A percentile compares a stretch with the other conserved stretches of the same genome.
Evolutionary conservation across 148 eudicot species (phyloP).

Genomic region (Hydrangea macrophylla): DNA sequence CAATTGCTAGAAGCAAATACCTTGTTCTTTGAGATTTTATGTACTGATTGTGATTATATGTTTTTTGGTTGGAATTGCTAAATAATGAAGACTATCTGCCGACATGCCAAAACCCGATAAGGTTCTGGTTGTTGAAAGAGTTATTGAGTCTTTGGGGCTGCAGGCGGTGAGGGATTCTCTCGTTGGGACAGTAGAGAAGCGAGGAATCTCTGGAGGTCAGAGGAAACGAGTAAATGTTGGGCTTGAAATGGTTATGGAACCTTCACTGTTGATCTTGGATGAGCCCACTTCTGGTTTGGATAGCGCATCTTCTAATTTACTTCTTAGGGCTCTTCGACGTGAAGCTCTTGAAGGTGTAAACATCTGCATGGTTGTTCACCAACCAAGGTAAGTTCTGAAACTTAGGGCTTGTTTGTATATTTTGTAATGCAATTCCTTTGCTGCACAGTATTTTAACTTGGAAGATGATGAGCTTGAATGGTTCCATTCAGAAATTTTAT

Average conservation of each 20-base stretch:
- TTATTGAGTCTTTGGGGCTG: constrained; percentile 74
- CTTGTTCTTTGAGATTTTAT: neutral
- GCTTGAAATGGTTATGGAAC: constrained; percentile 95
- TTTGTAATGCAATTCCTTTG: too few species aligned
- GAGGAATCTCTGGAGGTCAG: constrained; percentile 96
- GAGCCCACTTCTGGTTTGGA: constrained; percentile 98
- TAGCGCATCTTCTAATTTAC: constrained; percentile 86
- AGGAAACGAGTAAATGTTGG: constrained; percentile 92
- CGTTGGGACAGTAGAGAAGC: constrained; percentile 87
- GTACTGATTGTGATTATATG: neutral
- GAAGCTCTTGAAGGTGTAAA: constrained; percentile 98
- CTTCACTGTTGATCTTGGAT: constrained; percentile 82
- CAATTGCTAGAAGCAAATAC: neutral
- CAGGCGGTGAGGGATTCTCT: constrained; percentile 80
- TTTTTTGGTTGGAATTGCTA: constrained; percentile 8
- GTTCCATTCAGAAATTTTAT: too few species aligned
- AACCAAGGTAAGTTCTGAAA: constrained; percentile 61
- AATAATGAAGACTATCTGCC: constrained; percentile 52
- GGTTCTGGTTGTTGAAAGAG: constrained; percentile 87
- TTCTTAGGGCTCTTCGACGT: constrained; percentile 81
- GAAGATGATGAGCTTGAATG: too few species aligned
- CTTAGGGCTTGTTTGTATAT: too few species aligned
- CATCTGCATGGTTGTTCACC: constrained; percentile 91
- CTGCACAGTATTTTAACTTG: too few species aligned
- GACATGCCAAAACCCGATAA: constrained; percentile 78